phyloP scores from a whole-genome alignment of 371 early-diverging fungal genomes.

The Mucor saturninus region DNA sequence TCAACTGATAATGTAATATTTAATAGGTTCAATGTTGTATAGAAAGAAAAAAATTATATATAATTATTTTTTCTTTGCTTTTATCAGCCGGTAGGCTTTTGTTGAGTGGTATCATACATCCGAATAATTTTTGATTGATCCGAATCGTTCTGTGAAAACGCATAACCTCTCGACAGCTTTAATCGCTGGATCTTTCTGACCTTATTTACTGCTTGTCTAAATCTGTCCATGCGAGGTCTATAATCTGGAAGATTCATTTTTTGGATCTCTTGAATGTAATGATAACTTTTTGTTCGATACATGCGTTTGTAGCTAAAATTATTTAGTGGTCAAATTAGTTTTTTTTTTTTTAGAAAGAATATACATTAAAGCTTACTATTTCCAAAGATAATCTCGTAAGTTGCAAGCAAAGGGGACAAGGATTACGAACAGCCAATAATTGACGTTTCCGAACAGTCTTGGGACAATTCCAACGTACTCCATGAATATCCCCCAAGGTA shows the following conservation, averaged over 20 bases:
- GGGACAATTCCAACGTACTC: slow-evolving; percentile 79
- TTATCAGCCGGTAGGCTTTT: slow-evolving; percentile 80
- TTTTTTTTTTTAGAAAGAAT: not conserved
- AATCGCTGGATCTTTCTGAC: slow-evolving; percentile 91
- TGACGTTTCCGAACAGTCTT: slow-evolving; percentile 64
- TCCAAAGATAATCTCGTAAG: slow-evolving; percentile 85
- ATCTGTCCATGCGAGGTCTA: slow-evolving; percentile 94
- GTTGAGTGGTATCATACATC: slow-evolving; percentile 93
- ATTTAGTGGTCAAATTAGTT: not conserved
- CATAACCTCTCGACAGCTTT: slow-evolving; percentile 93
- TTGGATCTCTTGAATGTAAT: slow-evolving; percentile 96
- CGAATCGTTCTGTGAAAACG: slow-evolving; percentile 95
- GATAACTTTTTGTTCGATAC: slow-evolving; percentile 71
- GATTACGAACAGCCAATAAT: slow-evolving; percentile 83
- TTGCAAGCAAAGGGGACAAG: slow-evolving; percentile 77
- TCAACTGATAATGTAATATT: too few relatives aligned
- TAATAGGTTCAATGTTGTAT: too few relatives aligned
- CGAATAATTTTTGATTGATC: slow-evolving; percentile 93
- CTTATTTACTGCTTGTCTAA: slow-evolving; percentile 96
- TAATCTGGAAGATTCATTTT: slow-evolving; percentile 97
- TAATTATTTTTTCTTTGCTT: not conserved
- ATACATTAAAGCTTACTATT: slow-evolving; percentile 65
- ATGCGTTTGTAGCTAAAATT: slow-evolving; percentile 29
- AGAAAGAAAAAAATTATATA: too few relatives aligned
- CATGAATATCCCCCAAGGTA: slow-evolving; percentile 56